These are phyloP conservation scores for Pleomassaria siparia DNA, from an alignment of 2,329 filamentous ascomycete genomes.

Conservation along the genomic window DNA sequence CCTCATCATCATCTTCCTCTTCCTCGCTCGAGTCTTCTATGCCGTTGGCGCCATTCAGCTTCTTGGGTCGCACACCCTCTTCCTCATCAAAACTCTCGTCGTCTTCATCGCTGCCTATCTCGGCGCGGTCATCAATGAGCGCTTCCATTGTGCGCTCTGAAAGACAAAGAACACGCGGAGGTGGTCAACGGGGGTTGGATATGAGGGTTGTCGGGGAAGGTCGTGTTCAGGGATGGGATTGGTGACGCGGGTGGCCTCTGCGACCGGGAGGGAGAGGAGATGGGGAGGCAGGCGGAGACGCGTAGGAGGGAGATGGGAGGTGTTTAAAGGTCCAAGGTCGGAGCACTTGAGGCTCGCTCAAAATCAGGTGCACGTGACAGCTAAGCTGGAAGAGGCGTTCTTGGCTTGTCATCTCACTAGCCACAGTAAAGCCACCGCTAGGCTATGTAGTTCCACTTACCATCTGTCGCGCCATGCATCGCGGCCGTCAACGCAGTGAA, in stretches of 20 bases:
- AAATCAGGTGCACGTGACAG: neutral
- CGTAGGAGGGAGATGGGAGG: neutral
- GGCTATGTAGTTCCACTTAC: too few relatives aligned
- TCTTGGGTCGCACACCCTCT: conserved; percentile 23
- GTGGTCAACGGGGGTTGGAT: conserved; percentile 13
- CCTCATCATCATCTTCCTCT: conserved; percentile 45
- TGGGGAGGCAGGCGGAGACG: neutral
- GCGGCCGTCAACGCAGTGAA: neutral
- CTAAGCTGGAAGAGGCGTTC: neutral
- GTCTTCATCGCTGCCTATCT: conserved; percentile 66
- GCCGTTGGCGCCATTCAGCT: conserved; percentile 33
- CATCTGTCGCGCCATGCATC: neutral
- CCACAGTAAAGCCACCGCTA: neutral
- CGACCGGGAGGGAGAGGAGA: neutral
- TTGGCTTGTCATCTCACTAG: neutral
- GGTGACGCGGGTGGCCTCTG: neutral
- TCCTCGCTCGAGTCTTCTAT: conserved; percentile 43
- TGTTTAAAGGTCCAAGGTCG: neutral
- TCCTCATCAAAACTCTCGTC: conserved; percentile 43
- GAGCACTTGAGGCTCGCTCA: neutral
- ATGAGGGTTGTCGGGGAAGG: neutral
- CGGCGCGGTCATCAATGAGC: conserved; percentile 82
- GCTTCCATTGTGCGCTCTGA: conserved; percentile 28
- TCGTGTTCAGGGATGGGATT: neutral
- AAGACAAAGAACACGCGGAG: conserved; percentile 29